Percentiles rank a stretch among this genome's conserved stretches.
Evolutionary conservation across 1,284 basidiomycete genomes (phyloP).

Genomic region (Pholiota adiposa): DNA sequence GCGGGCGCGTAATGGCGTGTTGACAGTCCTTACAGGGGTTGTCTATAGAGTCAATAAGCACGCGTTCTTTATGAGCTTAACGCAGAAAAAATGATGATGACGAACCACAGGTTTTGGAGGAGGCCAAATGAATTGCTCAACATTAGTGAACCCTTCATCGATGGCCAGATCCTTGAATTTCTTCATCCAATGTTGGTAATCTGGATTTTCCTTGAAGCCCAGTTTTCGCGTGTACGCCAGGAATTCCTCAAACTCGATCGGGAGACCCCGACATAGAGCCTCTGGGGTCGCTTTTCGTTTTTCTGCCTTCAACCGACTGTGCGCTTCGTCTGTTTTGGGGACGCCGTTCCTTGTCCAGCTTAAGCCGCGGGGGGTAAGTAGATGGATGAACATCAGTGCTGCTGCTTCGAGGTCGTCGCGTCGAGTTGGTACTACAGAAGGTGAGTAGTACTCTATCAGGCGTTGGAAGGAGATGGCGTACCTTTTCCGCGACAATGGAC

Average conservation of each 20-base stretch:
- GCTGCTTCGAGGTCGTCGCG: constrained; percentile 77
- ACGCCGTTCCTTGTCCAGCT: constrained; percentile 78
- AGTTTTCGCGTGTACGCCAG: constrained; percentile 69
- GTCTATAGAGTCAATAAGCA: constrained; percentile 20
- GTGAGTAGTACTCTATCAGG: constrained; percentile 6
- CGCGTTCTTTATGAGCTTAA: neutral
- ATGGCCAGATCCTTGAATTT: constrained; percentile 62
- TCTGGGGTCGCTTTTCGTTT: constrained; percentile 64
- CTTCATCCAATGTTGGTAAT: constrained; percentile 65
- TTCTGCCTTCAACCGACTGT: constrained; percentile 61
- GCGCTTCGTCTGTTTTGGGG: constrained; percentile 66
- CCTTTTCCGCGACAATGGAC: constrained; percentile 78
- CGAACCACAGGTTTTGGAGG: constrained; percentile 49
- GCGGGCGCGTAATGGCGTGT: constrained; percentile 34
- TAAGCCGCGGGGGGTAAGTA: constrained; percentile 74
- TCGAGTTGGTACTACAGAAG: constrained; percentile 63
- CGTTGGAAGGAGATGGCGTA: constrained; percentile 26
- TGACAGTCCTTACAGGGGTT: constrained; percentile 29
- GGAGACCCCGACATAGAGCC: constrained; percentile 70
- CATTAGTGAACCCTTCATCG: constrained; percentile 59
- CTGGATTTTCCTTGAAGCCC: constrained; percentile 66
- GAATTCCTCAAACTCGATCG: constrained; percentile 74
- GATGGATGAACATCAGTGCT: constrained; percentile 77
- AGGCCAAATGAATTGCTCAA: constrained; percentile 72
- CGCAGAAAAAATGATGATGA: neutral